Percentiles rank a stretch among this genome's conserved stretches.
Conservation (phyloP, 2,329 filamentous ascomycete genomes). For the Colletotrichum sublineola region DNA sequence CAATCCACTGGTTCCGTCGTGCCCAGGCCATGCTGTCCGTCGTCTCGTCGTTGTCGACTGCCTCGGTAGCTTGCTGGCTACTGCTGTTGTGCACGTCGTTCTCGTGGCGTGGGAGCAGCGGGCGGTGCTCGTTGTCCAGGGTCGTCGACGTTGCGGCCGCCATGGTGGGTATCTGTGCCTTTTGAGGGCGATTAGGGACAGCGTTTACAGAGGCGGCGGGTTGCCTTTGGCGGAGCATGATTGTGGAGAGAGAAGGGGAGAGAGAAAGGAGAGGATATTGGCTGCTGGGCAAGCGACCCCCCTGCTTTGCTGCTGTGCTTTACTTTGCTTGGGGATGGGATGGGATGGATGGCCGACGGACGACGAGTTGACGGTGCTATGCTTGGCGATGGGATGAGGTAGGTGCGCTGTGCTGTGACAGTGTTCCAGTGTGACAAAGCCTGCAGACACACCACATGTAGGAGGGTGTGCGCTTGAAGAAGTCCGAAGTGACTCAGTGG, state of each 20-base stretch:
- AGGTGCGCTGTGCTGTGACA: constrained; percentile 13
- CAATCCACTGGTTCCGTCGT: constrained; percentile 68
- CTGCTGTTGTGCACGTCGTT: constrained; percentile 26
- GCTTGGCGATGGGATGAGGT: constrained; percentile 39
- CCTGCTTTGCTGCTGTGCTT: constrained; percentile 17
- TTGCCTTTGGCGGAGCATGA: constrained; percentile 45
- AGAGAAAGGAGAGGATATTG: constrained; percentile 15
- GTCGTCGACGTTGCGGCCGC: constrained; percentile 36
- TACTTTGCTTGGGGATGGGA: neutral
- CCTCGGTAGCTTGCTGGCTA: constrained; percentile 7
- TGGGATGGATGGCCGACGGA: constrained; percentile 6
- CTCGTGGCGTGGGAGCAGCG: constrained; percentile 44
- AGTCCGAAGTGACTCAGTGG: neutral
- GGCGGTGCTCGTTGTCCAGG: constrained; percentile 44
- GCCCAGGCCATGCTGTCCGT: constrained; percentile 45
- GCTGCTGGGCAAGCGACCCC: constrained; percentile 23
- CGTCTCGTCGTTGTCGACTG: constrained; percentile 1
- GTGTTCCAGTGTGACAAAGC: constrained; percentile 5
- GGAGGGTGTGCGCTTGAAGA: neutral
- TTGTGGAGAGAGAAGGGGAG: constrained; percentile 36
- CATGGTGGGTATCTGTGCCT: constrained; percentile 44
- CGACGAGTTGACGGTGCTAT: constrained; percentile 15
- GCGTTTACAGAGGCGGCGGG: constrained; percentile 38
- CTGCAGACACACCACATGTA: constrained; percentile 18
- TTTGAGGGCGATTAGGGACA: constrained; percentile 28